Evolutionary conservation across 768 basidiomycete species (phyloP), one percentile per base, ranked within the genome.

Genomic region (Rhizopogon roseolus): DNA sequence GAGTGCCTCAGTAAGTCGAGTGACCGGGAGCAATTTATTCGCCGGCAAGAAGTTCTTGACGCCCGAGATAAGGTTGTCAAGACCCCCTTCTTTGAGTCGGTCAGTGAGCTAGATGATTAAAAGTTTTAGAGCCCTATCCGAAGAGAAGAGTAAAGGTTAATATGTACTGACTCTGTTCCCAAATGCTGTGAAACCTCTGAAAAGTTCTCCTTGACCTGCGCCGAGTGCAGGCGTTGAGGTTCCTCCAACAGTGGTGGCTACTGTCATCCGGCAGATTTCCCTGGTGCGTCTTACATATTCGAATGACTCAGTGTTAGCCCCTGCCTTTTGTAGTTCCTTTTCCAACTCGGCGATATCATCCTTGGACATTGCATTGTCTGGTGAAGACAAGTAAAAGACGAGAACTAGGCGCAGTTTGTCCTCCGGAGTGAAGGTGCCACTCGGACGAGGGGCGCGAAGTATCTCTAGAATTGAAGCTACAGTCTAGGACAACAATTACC

Each of bases 21-120:
- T 98, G 43, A 96, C 84, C 10, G 93, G 88, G 46, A 97, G 80
- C 38, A 97, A 81, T 71, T 99, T 96, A 66, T 93, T 92, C 2
- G 92, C 88, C 1, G 97, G 97, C 16, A 99, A 72, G 77, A 99
- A 94, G 72, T 97, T 98, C 69, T 96, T 97, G 62, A 99, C 97
- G 38, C 95, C 96, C 0, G 94, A 95, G 57, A 99, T 91, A 14
- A 99, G 77, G 67, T 96, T 96, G 67, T 98, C 95, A 32, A 98
- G 78, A n/a, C 93, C 93, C 36, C 94, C 91, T 65, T 97, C 96
- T 71, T 95, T 91, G 52, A 98, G 74, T 44, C 92, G 82, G 65
- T 94, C 93, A 1, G 93, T 95, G 43, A 98, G 81, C 94, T 97
- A 62, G 28, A 54, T 55, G 36, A 57, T 32, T 22, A 41, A 38